phyloP scores from a whole-genome alignment of 306 rosid genomes.

The Cucumis cinereus region DNA sequence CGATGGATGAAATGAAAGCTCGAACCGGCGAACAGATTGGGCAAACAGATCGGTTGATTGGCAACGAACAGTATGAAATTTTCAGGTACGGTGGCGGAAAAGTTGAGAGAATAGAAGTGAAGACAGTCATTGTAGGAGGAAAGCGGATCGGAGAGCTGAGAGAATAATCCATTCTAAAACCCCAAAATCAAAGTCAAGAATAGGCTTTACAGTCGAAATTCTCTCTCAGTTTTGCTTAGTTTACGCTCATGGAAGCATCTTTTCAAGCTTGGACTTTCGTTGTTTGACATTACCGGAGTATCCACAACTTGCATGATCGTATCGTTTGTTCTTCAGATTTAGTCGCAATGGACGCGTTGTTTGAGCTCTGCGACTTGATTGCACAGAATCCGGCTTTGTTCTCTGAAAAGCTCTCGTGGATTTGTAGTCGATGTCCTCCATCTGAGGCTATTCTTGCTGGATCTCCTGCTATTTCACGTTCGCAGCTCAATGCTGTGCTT shows the following conservation, averaged over 20 bases:
- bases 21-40: background rate
- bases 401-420: slow-evolving; percentile 70
- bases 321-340: slow-evolving; percentile 6
- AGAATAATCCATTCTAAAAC: background rate
- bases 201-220: background rate
- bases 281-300: background rate
- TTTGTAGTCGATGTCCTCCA: slow-evolving; percentile 69
- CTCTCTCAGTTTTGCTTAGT: background rate
- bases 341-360: slow-evolving; percentile 68
- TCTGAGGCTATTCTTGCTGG: slow-evolving; percentile 51
- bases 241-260: background rate
- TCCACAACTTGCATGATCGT: background rate
- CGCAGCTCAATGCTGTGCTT: slow-evolving; percentile 88
- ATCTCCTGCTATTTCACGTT: slow-evolving; percentile 72
- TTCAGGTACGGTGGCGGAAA: background rate
- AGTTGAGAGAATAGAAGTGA: background rate
- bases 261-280: background rate
- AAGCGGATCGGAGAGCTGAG: background rate
- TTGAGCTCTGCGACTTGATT: slow-evolving; percentile 86
- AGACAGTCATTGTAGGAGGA: background rate
- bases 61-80: background rate
- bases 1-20: background rate
- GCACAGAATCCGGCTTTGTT: slow-evolving; percentile 65
- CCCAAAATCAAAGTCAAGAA: background rate
- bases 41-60: background rate